phyloP scores from a whole-genome alignment of 2,329 filamentous ascomycete species.

The Aureobasidium leucospermi region DNA sequence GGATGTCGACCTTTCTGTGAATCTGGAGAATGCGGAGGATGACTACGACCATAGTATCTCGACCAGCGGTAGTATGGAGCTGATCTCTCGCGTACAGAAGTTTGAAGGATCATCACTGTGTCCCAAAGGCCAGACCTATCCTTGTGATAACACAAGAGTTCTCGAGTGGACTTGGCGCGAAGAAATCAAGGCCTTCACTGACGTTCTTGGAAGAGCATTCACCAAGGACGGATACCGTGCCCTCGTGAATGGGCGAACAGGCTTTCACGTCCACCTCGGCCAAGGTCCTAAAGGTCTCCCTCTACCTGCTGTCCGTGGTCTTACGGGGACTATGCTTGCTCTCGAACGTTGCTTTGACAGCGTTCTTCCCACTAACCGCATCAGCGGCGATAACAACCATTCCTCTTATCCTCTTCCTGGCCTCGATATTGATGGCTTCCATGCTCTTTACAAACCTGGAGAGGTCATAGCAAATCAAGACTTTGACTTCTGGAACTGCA shows the following conservation, averaged over 20 bases:
- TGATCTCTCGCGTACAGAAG: neutral
- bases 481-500: neutral
- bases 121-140: neutral
- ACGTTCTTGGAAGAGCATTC: neutral
- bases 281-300: neutral
- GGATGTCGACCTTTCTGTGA: neutral
- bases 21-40: neutral
- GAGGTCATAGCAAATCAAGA: neutral
- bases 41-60: neutral
- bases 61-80: neutral
- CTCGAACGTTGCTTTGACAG: constrained; percentile 2
- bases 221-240: neutral
- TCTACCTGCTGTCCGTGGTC: neutral
- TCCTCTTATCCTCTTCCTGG: neutral
- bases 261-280: neutral
- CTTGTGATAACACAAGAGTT: neutral
- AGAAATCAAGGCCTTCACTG: neutral
- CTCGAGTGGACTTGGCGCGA: neutral
- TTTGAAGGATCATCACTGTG: neutral
- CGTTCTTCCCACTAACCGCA: neutral
- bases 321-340: neutral
- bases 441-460: neutral
- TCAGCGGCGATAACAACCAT: neutral
- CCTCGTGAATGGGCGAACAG: neutral
- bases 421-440: neutral